Percentiles rank a stretch among this genome's conserved stretches.
Conservation (phyloP, 805 yeast genomes). For the Pichia eremophila region DNA sequence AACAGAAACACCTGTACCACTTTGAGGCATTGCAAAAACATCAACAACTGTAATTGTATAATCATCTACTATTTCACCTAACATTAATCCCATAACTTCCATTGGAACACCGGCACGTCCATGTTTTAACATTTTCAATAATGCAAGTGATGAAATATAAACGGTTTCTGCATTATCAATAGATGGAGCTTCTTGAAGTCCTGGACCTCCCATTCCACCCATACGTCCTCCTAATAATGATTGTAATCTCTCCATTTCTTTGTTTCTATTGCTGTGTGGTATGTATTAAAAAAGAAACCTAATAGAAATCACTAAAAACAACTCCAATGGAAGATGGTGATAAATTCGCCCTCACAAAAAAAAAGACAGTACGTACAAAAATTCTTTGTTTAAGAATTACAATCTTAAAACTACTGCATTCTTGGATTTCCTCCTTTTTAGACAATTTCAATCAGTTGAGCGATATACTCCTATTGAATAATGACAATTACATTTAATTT, state of each 20-base stretch:
- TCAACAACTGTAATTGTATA: conserved; percentile 95
- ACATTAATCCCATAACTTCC: conserved; percentile 93
- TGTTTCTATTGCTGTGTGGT: background rate
- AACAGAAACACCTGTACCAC: conserved; percentile 94
- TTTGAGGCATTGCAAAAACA: conserved; percentile 98
- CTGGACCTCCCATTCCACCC: conserved; percentile 23
- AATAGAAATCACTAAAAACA: too few relatives aligned
- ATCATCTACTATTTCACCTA: conserved; percentile 96
- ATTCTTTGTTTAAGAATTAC: too few relatives aligned
- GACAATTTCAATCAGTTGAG: conserved; percentile 22
- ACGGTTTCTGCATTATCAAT: conserved; percentile 96
- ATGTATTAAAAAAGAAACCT: background rate
- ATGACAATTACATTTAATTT: conserved; percentile 45
- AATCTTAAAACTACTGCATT: too few relatives aligned
- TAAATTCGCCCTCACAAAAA: too few relatives aligned
- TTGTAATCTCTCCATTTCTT: conserved; percentile 25
- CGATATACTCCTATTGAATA: conserved; percentile 26
- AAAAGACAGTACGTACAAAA: too few relatives aligned
- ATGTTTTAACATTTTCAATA: conserved; percentile 93
- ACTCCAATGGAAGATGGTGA: too few relatives aligned
- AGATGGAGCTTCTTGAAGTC: conserved; percentile 56
- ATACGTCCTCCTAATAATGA: conserved; percentile 26
- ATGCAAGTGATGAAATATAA: conserved; percentile 88
- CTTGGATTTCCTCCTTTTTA: too few relatives aligned
- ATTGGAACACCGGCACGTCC: conserved; percentile 85